Conservation (phyloP, 1,139 yeast genomes). For the Candida sp. region DNA sequence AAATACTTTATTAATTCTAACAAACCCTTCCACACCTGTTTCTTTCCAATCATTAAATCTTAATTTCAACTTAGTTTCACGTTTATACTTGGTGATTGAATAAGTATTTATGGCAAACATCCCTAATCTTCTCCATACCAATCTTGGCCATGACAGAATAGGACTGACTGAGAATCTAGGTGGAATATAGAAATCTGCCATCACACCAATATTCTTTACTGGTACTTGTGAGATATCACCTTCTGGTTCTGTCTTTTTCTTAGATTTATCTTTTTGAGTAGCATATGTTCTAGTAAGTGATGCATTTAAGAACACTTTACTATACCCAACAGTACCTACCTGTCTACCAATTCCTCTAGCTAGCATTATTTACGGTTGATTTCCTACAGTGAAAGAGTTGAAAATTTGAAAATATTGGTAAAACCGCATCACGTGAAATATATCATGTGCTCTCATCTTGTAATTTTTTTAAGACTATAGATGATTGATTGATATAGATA, state of each 20-base stretch:
- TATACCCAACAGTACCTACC: background rate
- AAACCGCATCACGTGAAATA: too few relatives aligned
- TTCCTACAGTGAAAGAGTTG: background rate
- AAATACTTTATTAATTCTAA: conserved; percentile 41
- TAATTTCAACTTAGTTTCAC: conserved; percentile 36
- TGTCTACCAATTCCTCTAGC: conserved; percentile 1
- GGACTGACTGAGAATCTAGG: conserved; percentile 32
- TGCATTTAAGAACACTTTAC: conserved; percentile 9
- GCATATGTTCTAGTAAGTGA: conserved; percentile 3
- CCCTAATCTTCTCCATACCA: conserved; percentile 37
- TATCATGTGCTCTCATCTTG: background rate
- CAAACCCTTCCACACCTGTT: conserved; percentile 38
- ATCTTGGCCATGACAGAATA: conserved; percentile 34
- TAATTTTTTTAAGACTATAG: background rate
- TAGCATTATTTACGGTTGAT: background rate
- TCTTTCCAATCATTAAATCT: conserved; percentile 45
- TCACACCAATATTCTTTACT: conserved; percentile 35
- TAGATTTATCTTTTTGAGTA: conserved; percentile 7
- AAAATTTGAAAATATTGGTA: too few relatives aligned
- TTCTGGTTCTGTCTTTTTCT: conserved; percentile 17
- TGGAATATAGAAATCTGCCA: conserved; percentile 44
- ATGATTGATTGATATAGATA: background rate
- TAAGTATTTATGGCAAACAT: conserved; percentile 42
- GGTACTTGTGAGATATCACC: conserved; percentile 40
- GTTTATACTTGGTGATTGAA: conserved; percentile 36